Evolutionary conservation across 768 basidiomycete genomes (phyloP).

Genomic region (Galerina sulciceps): DNA sequence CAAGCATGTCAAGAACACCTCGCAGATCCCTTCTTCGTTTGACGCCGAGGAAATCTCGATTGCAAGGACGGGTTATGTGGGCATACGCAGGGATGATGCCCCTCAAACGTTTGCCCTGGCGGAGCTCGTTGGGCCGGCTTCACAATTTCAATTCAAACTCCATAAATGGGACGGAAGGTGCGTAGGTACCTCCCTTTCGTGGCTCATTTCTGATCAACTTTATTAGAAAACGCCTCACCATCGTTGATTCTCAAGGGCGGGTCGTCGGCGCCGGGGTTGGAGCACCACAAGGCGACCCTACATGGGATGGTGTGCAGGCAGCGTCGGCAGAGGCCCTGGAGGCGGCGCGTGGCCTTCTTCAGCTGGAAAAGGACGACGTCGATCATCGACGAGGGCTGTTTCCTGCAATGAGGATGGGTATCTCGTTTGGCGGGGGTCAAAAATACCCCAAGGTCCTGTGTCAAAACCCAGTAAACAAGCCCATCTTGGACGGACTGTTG

Average conservation of each 20-base stretch:
- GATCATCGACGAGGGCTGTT: neutral
- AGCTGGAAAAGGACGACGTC: neutral
- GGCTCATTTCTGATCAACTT: neutral
- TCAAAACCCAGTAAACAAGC: neutral
- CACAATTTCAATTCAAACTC: neutral
- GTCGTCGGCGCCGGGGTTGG: neutral
- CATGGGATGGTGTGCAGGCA: neutral
- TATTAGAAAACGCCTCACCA: neutral
- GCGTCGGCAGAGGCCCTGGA: neutral
- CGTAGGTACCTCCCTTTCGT: neutral
- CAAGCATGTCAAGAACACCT: too few species aligned
- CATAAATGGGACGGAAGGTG: neutral
- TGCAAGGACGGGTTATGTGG: neutral
- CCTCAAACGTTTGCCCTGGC: neutral
- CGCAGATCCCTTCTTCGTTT: neutral
- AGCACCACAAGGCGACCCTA: neutral
- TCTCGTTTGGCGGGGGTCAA: slow-evolving; percentile 1
- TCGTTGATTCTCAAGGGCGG: neutral
- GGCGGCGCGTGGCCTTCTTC: neutral
- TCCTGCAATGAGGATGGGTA: neutral
- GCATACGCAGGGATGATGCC: neutral
- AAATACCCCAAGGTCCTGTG: neutral
- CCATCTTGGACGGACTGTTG: neutral
- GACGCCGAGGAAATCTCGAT: neutral
- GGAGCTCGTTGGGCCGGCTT: neutral